Percentiles rank a stretch among this genome's conserved stretches.
phyloP scores from a whole-genome alignment of 768 basidiomycete species.

The Rhodotorula diobovata region DNA sequence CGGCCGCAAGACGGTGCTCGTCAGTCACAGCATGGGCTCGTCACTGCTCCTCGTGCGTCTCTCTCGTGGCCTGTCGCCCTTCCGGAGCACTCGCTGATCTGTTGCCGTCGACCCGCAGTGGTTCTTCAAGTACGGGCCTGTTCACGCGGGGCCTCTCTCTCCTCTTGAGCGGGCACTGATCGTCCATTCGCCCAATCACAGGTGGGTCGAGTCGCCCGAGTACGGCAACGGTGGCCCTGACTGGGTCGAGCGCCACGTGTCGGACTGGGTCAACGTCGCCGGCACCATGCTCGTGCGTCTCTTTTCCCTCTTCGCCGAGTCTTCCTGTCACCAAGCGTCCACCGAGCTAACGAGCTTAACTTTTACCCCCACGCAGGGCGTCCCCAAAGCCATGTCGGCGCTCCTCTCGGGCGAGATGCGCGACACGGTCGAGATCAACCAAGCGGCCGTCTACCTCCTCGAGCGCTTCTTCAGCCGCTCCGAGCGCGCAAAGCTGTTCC shows the following conservation, averaged over 20 bases:
- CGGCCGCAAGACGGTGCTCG: slow-evolving; percentile 72
- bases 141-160: background rate
- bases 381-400: slow-evolving; percentile 85
- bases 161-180: background rate
- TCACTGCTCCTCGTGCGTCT: slow-evolving; percentile 52
- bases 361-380: slow-evolving; percentile 19
- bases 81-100: background rate
- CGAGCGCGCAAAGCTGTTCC: slow-evolving; percentile 82
- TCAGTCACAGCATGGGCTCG: slow-evolving; percentile 74
- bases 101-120: slow-evolving; percentile 9
- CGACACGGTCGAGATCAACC: slow-evolving; percentile 62
- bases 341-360: background rate
- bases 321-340: no score
- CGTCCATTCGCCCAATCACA: background rate
- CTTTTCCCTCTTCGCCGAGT: background rate
- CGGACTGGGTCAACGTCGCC: slow-evolving; percentile 70
- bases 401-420: slow-evolving; percentile 95
- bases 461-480: slow-evolving; percentile 79
- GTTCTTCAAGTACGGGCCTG: slow-evolving; percentile 35
- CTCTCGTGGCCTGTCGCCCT: no score
- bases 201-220: slow-evolving; percentile 89
- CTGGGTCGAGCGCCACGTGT: slow-evolving; percentile 94
- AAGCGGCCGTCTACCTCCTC: slow-evolving; percentile 59
- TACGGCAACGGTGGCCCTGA: slow-evolving; percentile 74
- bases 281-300: slow-evolving; percentile 64